Conservation (phyloP, 1,139 yeast genomes). For the Suhomyces wounanorum region DNA sequence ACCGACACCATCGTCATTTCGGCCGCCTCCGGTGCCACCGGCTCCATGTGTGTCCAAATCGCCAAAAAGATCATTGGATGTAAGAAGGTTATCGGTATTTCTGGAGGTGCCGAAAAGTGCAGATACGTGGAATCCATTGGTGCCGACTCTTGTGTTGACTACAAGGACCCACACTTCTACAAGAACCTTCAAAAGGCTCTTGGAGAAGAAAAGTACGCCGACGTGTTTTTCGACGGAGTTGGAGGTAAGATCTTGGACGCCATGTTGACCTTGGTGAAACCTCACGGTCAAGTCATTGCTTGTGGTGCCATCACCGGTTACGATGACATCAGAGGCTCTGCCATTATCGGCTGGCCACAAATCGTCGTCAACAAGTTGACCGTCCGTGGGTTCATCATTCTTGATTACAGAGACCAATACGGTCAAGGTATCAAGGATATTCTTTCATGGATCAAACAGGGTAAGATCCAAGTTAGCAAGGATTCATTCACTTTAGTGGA, state of each 20-base stretch:
- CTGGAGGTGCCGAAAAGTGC: conserved; percentile 34
- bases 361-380: conserved; percentile 27
- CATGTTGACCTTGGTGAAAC: conserved; percentile 22
- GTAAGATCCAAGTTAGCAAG: conserved; percentile 20
- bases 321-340: conserved; percentile 33
- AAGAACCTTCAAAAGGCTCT: conserved; percentile 46
- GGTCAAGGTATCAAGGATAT: conserved; percentile 17
- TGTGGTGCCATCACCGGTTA: conserved; percentile 36
- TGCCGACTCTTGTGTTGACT: conserved; percentile 49
- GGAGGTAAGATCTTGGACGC: conserved; percentile 27
- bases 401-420: conserved; percentile 20
- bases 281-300: conserved; percentile 28
- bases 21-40: conserved; percentile 38
- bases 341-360: conserved; percentile 26
- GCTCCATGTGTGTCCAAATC: conserved; percentile 33
- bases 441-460: conserved; percentile 23
- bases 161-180: conserved; percentile 48
- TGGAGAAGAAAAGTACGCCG: conserved; percentile 28
- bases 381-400: conserved; percentile 25
- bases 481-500: conserved; percentile 37
- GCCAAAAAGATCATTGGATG: conserved; percentile 33
- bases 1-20: conserved; percentile 31
- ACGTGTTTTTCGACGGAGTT: conserved; percentile 32
- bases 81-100: conserved; percentile 32
- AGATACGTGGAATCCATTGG: conserved; percentile 33